These are phyloP conservation scores for Cladophialophora chaetospira DNA, from an alignment of 2,329 filamentous ascomycete genomes.

Conservation along the genomic window DNA sequence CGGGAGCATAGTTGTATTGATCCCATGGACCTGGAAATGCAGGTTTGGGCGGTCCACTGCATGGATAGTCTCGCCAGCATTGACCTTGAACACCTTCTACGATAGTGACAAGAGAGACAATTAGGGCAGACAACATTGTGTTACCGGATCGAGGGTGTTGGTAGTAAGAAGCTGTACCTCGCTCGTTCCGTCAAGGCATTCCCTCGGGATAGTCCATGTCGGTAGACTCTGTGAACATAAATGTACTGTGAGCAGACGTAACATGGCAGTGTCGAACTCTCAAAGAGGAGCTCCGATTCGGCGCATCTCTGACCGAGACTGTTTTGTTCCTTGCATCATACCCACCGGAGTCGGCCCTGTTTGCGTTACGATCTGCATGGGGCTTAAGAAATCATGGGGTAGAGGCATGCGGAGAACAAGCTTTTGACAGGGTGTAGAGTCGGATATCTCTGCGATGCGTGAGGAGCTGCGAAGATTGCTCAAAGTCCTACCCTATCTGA, in stretches of 20 bases:
- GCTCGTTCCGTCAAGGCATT: no score
- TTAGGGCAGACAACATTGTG: not conserved
- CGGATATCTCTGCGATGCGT: not conserved
- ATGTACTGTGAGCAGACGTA: no score
- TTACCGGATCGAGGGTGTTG: no score
- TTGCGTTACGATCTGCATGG: not conserved
- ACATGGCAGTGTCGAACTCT: no score
- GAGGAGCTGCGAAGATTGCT: slow-evolving; percentile 29
- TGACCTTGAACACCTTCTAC: not conserved
- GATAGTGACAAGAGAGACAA: not conserved
- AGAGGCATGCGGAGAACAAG: slow-evolving; percentile 1
- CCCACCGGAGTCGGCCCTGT: not conserved
- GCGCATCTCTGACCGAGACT: not conserved
- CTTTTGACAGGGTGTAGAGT: not conserved
- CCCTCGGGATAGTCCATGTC: no score
- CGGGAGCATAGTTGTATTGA: not conserved
- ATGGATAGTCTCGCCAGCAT: slow-evolving; percentile 61
- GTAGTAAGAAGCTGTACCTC: no score
- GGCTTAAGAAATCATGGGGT: slow-evolving; percentile 5
- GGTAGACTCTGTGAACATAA: no score
- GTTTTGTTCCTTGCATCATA: not conserved
- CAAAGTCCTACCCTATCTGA: slow-evolving; percentile 24
- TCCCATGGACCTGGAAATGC: slow-evolving; percentile 63
- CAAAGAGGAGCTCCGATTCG: no score
- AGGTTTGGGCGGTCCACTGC: slow-evolving; percentile 51